Conservation (phyloP, 257 asterid genomes). For the Nyctanthes arbortristis region DNA sequence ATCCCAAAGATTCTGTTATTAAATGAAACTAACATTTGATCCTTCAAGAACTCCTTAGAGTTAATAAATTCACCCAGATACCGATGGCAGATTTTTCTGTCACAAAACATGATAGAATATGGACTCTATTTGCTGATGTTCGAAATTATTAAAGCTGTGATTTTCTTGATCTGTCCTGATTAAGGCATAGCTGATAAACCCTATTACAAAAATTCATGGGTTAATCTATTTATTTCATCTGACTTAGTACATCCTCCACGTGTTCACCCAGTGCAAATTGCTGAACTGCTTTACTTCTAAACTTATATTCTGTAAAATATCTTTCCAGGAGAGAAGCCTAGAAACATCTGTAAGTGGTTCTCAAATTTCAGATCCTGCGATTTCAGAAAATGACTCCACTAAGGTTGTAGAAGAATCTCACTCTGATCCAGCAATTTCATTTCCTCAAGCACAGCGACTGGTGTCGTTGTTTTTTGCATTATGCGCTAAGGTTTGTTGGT, state of each 20-base stretch:
- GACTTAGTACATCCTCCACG: conserved; percentile 2
- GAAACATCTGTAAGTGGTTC: conserved; percentile 86
- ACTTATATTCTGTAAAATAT: conserved; percentile 1
- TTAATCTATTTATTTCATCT: background rate
- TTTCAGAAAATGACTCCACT: conserved; percentile 44
- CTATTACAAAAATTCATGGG: conserved; percentile 1
- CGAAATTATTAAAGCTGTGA: background rate
- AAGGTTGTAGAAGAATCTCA: conserved; percentile 47
- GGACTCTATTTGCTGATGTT: background rate
- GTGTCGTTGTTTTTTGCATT: conserved; percentile 83
- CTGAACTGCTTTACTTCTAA: background rate
- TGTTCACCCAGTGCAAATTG: background rate
- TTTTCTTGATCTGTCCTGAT: conserved; percentile 11
- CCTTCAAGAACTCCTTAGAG: background rate
- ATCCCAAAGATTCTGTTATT: background rate
- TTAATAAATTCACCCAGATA: background rate
- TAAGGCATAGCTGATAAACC: background rate
- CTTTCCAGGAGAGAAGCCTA: conserved; percentile 62
- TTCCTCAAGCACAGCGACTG: conserved; percentile 66
- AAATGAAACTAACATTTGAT: background rate
- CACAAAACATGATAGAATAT: background rate
- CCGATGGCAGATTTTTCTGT: background rate
- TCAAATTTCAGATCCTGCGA: conserved; percentile 69
- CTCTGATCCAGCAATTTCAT: conserved; percentile 52
- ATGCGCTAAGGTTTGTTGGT: conserved; percentile 74